phyloP scores from a whole-genome alignment of 2,329 filamentous ascomycete species.

The Trichoderma endophyticum region DNA sequence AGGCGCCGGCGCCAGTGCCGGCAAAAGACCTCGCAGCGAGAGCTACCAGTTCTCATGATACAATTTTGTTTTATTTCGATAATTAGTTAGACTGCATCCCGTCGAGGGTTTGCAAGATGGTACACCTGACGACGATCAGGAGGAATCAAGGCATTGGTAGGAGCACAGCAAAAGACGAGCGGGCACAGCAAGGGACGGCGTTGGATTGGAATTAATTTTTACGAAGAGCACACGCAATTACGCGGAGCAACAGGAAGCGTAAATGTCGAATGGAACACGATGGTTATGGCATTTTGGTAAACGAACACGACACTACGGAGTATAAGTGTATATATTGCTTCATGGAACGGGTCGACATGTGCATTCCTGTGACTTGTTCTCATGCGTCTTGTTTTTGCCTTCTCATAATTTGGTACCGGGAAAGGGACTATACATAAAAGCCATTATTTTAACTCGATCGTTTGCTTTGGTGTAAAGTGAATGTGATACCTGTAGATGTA shows the following conservation, averaged over 20 bases:
- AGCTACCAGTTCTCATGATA: slow-evolving; percentile 30
- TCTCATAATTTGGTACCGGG: neutral
- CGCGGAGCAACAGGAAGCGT: slow-evolving; percentile 17
- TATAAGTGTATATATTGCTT: slow-evolving; percentile 6
- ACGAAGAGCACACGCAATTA: neutral
- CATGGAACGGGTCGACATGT: neutral
- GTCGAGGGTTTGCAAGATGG: neutral
- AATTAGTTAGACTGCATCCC: slow-evolving; percentile 1
- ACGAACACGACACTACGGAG: neutral
- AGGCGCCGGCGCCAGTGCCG: slow-evolving; percentile 20
- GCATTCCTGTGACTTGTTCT: neutral
- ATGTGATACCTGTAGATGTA: neutral
- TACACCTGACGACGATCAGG: neutral
- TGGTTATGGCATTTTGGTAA: slow-evolving; percentile 4
- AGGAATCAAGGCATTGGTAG: neutral
- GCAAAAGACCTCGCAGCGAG: slow-evolving; percentile 30
- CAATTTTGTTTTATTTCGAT: neutral
- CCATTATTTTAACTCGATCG: neutral
- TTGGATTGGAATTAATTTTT: neutral
- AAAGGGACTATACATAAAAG: neutral
- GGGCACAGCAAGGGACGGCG: slow-evolving; percentile 9
- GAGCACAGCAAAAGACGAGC: slow-evolving; percentile 12
- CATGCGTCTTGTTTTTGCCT: neutral
- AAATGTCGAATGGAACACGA: slow-evolving; percentile 11
- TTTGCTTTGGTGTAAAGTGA: neutral